A percentile compares a stretch with the other conserved stretches of the same genome.
These are phyloP conservation scores for Halophytophthora batemanensis DNA, from an alignment of 352 stramenopile genomes.

Conservation along the genomic window DNA sequence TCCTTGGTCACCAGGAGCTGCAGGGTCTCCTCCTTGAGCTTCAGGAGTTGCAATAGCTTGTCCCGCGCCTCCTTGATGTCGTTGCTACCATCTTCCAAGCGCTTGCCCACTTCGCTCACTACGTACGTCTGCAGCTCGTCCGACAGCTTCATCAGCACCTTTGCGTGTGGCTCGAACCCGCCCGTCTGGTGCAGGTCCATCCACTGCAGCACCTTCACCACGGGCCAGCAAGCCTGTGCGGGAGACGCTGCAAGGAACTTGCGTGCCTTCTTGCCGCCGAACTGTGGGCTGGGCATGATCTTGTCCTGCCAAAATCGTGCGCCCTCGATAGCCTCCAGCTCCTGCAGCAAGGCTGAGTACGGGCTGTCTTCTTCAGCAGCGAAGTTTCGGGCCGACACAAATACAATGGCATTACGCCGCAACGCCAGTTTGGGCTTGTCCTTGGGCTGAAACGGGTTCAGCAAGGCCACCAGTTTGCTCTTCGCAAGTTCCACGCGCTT, in stretches of 20 bases:
- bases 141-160: conserved; percentile 40
- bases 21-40: conserved; percentile 59
- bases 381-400: conserved; percentile 6
- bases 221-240: conserved; percentile 30
- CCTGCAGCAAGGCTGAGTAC: conserved; percentile 17
- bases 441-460: conserved; percentile 52
- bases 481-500: conserved; percentile 51
- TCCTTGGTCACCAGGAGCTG: conserved; percentile 57
- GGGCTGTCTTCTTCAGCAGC: conserved; percentile 5
- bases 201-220: conserved; percentile 46
- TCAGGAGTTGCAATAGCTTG: conserved; percentile 44
- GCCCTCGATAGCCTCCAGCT: conserved; percentile 37
- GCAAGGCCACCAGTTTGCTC: conserved; percentile 45
- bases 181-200: conserved; percentile 57
- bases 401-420: conserved; percentile 49
- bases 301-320: conserved; percentile 67
- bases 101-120: conserved; percentile 22
- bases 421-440: conserved; percentile 38
- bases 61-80: conserved; percentile 36
- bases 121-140: conserved; percentile 53
- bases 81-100: conserved; percentile 19
- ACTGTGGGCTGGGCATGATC: conserved; percentile 26
- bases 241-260: conserved; percentile 37
- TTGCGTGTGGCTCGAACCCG: conserved; percentile 40
- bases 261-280: conserved; percentile 31